These are phyloP conservation scores for Artemisia annua DNA, from an alignment of 129 eudicot genomes.

Conservation along the genomic window DNA sequence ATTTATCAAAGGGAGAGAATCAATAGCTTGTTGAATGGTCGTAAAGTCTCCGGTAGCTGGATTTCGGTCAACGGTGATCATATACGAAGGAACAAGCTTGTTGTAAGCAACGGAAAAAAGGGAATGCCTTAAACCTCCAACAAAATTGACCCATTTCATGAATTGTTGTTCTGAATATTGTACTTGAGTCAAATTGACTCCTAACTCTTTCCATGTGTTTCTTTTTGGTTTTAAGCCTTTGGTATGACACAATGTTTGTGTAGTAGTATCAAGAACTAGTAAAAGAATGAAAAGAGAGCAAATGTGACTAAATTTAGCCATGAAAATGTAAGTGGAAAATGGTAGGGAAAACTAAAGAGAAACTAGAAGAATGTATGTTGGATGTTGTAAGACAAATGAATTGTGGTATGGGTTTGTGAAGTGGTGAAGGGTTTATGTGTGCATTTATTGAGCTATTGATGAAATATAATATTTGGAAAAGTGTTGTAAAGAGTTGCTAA, in stretches of 20 bases:
- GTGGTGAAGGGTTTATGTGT: constrained; percentile 26
- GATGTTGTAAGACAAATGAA: constrained; percentile 24
- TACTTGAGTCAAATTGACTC: constrained; percentile 68
- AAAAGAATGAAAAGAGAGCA: constrained; percentile 39
- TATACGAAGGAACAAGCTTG: constrained; percentile 69
- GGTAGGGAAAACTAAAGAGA: constrained; percentile 10
- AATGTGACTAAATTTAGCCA: constrained; percentile 44
- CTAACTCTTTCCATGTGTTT: constrained; percentile 40
- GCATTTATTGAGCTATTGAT: constrained; percentile 23
- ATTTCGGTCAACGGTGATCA: constrained; percentile 71
- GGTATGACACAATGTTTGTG: constrained; percentile 47
- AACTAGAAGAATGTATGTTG: constrained; percentile 33
- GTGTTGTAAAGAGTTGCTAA: neutral
- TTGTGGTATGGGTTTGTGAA: constrained; percentile 15
- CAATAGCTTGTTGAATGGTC: constrained; percentile 82
- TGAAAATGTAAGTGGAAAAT: constrained; percentile 31
- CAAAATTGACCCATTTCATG: constrained; percentile 87
- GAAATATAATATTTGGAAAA: constrained; percentile 16
- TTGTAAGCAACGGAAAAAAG: constrained; percentile 74
- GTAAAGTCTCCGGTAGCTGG: constrained; percentile 79
- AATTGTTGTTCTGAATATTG: constrained; percentile 77
- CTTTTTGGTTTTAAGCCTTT: constrained; percentile 53
- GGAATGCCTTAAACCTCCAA: constrained; percentile 82
- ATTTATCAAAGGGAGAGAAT: constrained; percentile 80
- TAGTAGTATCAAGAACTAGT: constrained; percentile 35